Evolutionary conservation across 139 green algal species (phyloP).

Genomic region (Chlorella vulgaris): DNA sequence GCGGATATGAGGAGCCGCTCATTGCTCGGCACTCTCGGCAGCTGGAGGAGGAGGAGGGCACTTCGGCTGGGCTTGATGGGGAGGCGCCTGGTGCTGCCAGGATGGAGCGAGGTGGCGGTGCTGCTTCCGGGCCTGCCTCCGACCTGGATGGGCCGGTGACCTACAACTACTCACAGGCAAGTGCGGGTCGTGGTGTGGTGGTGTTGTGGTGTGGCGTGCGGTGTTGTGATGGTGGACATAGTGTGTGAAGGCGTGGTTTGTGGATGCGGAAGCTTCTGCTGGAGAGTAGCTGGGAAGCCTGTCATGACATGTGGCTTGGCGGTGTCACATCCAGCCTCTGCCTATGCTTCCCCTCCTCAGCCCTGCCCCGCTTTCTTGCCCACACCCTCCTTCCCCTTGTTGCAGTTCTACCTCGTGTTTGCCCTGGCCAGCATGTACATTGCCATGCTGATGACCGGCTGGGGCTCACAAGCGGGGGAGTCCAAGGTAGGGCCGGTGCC

Average conservation of each 20-base stretch:
- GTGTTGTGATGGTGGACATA: not conserved
- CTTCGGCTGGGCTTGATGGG: constrained; percentile 76
- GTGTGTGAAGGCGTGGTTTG: not conserved
- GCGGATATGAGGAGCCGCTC: constrained; percentile 2
- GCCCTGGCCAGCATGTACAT: constrained; percentile 94
- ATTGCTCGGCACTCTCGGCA: constrained; percentile 2
- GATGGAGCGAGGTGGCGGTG: not conserved
- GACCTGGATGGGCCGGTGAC: constrained; percentile 67
- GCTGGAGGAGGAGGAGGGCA: constrained; percentile 53
- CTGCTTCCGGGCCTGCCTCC: constrained; percentile 51
- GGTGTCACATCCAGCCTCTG: not conserved
- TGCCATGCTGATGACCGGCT: constrained; percentile 98
- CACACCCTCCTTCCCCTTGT: not conserved
- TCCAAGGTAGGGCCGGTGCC: constrained; percentile 8
- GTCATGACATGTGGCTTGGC: too few relatives aligned
- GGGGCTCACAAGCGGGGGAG: constrained; percentile 74
- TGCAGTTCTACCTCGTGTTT: constrained; percentile 98
- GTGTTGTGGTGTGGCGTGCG: not conserved
- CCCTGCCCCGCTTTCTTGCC: too few relatives aligned
- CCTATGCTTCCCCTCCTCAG: too few relatives aligned
- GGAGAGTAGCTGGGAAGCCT: too few relatives aligned
- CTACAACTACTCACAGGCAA: constrained; percentile 76
- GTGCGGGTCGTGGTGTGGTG: not conserved
- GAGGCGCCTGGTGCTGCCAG: constrained; percentile 22
- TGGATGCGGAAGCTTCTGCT: too few relatives aligned